Evolutionary conservation across 257 asterid genomes (phyloP).

Genomic region (Cordia subcordata): DNA sequence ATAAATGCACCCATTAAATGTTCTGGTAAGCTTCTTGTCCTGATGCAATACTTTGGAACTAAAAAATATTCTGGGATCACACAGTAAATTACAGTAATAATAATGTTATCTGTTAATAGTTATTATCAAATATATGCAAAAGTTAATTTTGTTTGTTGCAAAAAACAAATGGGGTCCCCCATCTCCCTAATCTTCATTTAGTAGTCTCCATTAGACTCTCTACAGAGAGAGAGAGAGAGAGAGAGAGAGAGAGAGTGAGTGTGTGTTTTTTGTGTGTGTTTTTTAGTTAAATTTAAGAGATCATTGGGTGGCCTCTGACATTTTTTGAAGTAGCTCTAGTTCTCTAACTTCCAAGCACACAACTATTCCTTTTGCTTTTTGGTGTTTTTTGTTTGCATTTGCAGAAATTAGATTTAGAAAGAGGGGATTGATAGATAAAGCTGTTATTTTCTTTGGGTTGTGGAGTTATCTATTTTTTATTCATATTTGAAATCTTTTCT

Average conservation of each 20-base stretch:
- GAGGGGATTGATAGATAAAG: conserved; percentile 19
- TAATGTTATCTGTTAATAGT: conserved; percentile 4
- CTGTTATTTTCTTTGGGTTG: conserved; percentile 30
- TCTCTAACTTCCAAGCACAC: conserved; percentile 40
- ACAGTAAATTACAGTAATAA: conserved; percentile 18
- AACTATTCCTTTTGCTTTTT: conserved; percentile 22
- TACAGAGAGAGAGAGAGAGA: conserved; percentile 11
- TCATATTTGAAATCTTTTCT: conserved; percentile 10
- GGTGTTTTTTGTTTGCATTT: conserved; percentile 46
- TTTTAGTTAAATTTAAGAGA: conserved; percentile 16
- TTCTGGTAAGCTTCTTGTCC: conserved; percentile 54
- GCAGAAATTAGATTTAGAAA: conserved; percentile 21
- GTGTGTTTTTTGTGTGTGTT: no score
- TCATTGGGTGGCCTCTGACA: conserved; percentile 36
- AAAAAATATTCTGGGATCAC: conserved; percentile 25
- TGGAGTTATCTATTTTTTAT: conserved; percentile 28
- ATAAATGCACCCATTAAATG: conserved; percentile 57
- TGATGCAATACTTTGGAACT: conserved; percentile 29
- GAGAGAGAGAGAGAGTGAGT: conserved; percentile 30
- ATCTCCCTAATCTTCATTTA: no score
- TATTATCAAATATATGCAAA: conserved; percentile 32
- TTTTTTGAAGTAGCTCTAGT: conserved; percentile 27
- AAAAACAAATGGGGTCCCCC: conserved; percentile 20
- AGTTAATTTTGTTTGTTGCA: conserved; percentile 33
- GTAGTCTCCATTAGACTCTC: conserved; percentile 5